Evolutionary conservation across 2,329 filamentous ascomycete species (phyloP).

Genomic region (Verticillium dahliae): DNA sequence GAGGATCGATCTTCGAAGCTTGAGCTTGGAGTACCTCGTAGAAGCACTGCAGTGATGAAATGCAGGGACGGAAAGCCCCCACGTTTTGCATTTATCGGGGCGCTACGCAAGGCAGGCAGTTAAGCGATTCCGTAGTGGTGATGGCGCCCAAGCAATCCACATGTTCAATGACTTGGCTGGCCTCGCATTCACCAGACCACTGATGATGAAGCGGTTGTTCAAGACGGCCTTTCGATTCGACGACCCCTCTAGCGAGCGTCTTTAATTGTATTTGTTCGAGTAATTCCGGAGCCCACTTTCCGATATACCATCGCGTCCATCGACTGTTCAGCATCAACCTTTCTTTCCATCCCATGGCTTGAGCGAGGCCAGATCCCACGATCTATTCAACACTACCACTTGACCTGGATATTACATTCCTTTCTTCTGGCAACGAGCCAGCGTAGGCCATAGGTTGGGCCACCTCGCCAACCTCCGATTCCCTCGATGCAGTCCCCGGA

Average conservation of each 20-base stretch:
- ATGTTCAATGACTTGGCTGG: not conserved
- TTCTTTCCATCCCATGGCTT: not conserved
- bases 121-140: not conserved
- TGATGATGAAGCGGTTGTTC: not conserved
- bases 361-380: not conserved
- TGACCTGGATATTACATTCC: not conserved
- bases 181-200: not conserved
- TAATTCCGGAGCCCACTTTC: not conserved
- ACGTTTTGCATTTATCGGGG: not conserved
- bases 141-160: not conserved
- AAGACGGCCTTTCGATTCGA: not conserved
- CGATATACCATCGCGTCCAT: not conserved
- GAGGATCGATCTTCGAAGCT: not conserved
- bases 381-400: not conserved
- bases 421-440: not conserved
- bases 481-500: constrained; percentile 61
- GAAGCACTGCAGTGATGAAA: not conserved
- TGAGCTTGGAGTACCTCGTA: not conserved
- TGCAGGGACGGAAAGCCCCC: not conserved
- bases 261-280: not conserved
- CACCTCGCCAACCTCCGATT: not conserved
- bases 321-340: not conserved
- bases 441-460: not conserved
- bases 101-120: not conserved
- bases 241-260: not conserved